These are phyloP conservation scores for Schwanniomyces sp. DNA, from an alignment of 805 yeast species.

Conservation along the genomic window DNA sequence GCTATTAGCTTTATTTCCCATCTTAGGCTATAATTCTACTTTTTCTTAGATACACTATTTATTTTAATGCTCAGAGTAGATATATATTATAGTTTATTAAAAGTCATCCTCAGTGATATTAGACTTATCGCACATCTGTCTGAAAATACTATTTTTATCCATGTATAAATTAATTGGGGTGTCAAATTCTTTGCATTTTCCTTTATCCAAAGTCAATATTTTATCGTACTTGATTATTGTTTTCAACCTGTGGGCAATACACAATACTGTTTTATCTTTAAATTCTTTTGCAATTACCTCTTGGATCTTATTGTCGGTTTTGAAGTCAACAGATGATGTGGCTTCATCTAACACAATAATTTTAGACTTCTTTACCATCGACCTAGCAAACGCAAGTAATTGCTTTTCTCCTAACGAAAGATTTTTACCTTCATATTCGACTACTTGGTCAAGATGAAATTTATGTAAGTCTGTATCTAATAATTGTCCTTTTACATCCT, in stretches of 20 bases:
- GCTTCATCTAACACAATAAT: conserved; percentile 41
- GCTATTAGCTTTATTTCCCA: too few species aligned
- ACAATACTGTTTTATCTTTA: conserved; percentile 31
- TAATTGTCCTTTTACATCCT: conserved; percentile 11
- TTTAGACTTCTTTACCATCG: conserved; percentile 35
- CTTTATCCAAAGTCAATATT: conserved; percentile 35
- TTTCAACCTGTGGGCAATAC: conserved; percentile 40
- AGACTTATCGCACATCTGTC: conserved; percentile 38
- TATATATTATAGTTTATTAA: not conserved
- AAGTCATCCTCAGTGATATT: conserved; percentile 29
- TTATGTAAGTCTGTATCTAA: conserved; percentile 22
- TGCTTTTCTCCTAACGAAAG: conserved; percentile 40
- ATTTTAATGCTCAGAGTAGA: too few species aligned
- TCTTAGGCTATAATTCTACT: too few species aligned
- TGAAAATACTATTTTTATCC: conserved; percentile 24
- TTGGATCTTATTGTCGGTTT: conserved; percentile 38
- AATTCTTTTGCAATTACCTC: conserved; percentile 31
- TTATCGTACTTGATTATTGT: conserved; percentile 36
- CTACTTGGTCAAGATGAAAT: conserved; percentile 36
- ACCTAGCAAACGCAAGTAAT: conserved; percentile 36
- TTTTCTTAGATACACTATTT: too few species aligned
- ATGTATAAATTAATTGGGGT: conserved; percentile 31
- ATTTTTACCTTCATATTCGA: conserved; percentile 36
- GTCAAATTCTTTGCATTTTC: conserved; percentile 32
- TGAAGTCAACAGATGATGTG: conserved; percentile 39